Base-by-base conservation (phyloP, 2,329 filamentous ascomycete species). In the Akanthomyces muscarius region DNA sequence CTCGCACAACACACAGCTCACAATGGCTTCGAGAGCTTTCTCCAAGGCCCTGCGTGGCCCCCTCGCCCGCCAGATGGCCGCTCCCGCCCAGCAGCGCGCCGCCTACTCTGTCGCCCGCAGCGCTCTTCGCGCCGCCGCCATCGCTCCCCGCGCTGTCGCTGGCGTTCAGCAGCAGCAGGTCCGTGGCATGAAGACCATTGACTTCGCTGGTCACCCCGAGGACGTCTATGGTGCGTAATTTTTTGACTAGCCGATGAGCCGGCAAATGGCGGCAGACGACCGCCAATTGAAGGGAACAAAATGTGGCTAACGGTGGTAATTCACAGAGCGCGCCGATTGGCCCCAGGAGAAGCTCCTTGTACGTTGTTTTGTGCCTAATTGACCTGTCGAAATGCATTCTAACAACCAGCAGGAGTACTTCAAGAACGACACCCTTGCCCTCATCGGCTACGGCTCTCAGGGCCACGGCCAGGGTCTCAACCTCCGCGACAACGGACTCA, bases 381-480 rank as follows among this genome's bases (percentile, higher is more conserved):
- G 28, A 64, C 45, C 33, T 5, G 8, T 45, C 4, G 3, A 33
- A 33, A n/a, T 21, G 64, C 61, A 33, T 21, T 4, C 42, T 55
- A 57, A 25, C 25, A 30, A 56, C 63, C 25, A 62, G 42, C 71
- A 97, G 91, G 92, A 98, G 69, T 99, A 94, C 89, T 99, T 99
- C 91, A 98, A 98, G 88, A 87, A 99, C 83, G 95, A 99, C 81
- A 98, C 94, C 71, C 91, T 99, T 73, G 95, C 95, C 76, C 90
- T 99, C 76, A 99, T 99, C 80, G 95, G 95, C 78, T 99, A 99
- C 82, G 95, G 84, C 74, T 97, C 93, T 68, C 93, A 97, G 84
- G 95, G 95, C 74, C 95, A 99, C 86, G 95, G 95, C 71, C 95
- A 99, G 84, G 96, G 95, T 78, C 91, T 99, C 68, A 99, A 99